Conservation (phyloP, 2,329 filamentous ascomycete species). For the Paracoccidioides lutzii region DNA sequence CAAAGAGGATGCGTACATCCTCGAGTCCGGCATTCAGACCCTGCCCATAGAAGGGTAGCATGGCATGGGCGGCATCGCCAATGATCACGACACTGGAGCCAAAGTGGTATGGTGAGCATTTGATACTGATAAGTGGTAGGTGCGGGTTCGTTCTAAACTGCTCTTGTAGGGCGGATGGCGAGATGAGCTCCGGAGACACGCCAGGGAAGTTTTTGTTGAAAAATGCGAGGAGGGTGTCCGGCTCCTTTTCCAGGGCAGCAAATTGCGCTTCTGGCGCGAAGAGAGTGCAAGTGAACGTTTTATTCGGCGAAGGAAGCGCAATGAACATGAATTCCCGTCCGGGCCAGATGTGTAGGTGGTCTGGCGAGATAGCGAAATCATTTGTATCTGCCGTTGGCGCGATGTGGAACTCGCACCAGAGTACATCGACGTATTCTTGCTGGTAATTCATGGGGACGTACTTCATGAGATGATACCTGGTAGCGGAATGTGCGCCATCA, state of each 20-base stretch:
- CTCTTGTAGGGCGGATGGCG: constrained; percentile 51
- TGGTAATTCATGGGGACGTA: constrained; percentile 78
- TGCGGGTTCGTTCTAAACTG: constrained; percentile 79
- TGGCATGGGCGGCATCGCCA: constrained; percentile 90
- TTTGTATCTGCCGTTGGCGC: constrained; percentile 36
- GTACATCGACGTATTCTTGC: constrained; percentile 88
- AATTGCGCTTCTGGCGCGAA: constrained; percentile 69
- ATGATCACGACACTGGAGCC: constrained; percentile 65
- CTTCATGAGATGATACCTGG: constrained; percentile 93
- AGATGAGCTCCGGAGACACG: constrained; percentile 49
- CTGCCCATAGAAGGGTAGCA: constrained; percentile 97
- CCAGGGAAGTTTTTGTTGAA: constrained; percentile 81
- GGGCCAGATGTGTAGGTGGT: constrained; percentile 96
- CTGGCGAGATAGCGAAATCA: constrained; percentile 69
- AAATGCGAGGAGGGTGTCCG: constrained; percentile 60
- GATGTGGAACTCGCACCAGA: constrained; percentile 95
- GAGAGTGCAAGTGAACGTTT: constrained; percentile 86
- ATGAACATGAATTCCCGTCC: constrained; percentile 96
- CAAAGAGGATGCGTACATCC: constrained; percentile 80
- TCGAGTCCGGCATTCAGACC: constrained; percentile 96
- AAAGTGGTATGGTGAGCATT: constrained; percentile 81
- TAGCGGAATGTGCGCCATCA: constrained; percentile 86
- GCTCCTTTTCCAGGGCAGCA: constrained; percentile 50
- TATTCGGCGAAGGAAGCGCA: constrained; percentile 77
- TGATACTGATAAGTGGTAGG: constrained; percentile 83